Evolutionary conservation across 2,329 filamentous ascomycete species (phyloP).

Genomic region (Cordyceps militaris): DNA sequence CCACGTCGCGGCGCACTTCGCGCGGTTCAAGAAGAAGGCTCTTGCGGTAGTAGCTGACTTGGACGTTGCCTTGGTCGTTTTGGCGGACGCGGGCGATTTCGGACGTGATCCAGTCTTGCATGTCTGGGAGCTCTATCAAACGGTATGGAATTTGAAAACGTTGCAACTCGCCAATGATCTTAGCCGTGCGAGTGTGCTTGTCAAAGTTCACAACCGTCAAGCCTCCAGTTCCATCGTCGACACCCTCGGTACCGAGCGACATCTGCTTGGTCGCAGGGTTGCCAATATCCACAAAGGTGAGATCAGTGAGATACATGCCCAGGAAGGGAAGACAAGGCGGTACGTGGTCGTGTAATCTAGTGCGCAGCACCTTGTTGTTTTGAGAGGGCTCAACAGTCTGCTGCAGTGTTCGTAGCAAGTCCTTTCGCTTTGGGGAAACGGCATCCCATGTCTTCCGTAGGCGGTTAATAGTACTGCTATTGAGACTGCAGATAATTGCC

Average conservation of each 20-base stretch:
- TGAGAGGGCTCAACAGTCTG: slow-evolving; percentile 81
- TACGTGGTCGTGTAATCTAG: slow-evolving; percentile 75
- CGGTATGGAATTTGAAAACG: slow-evolving; percentile 93
- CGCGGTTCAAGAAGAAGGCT: slow-evolving; percentile 77
- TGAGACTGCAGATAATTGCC: slow-evolving; percentile 92
- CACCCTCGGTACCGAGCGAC: slow-evolving; percentile 36
- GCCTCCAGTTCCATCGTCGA: slow-evolving; percentile 57
- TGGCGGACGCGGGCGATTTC: slow-evolving; percentile 73
- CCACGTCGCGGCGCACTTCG: slow-evolving; percentile 37
- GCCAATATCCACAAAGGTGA: slow-evolving; percentile 92
- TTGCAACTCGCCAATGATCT: slow-evolving; percentile 92
- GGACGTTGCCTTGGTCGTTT: slow-evolving; percentile 46
- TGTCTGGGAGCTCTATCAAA: slow-evolving; percentile 72
- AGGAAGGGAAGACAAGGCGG: slow-evolving; percentile 93
- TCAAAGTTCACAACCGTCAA: slow-evolving; percentile 93
- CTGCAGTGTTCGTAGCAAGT: slow-evolving; percentile 70
- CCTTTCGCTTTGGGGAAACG: slow-evolving; percentile 76
- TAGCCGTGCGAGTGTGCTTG: slow-evolving; percentile 89
- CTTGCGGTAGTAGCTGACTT: slow-evolving; percentile 66
- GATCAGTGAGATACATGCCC: slow-evolving; percentile 89
- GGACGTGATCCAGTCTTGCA: slow-evolving; percentile 86
- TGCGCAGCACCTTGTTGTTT: slow-evolving; percentile 83
- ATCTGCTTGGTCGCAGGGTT: slow-evolving; percentile 81
- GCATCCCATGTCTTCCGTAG: slow-evolving; percentile 88
- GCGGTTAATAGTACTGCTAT: slow-evolving; percentile 83